Percentiles rank a stretch among this genome's conserved stretches.
phyloP scores from a whole-genome alignment of 768 basidiomycete species.

The Pleurotus pulmonarius region DNA sequence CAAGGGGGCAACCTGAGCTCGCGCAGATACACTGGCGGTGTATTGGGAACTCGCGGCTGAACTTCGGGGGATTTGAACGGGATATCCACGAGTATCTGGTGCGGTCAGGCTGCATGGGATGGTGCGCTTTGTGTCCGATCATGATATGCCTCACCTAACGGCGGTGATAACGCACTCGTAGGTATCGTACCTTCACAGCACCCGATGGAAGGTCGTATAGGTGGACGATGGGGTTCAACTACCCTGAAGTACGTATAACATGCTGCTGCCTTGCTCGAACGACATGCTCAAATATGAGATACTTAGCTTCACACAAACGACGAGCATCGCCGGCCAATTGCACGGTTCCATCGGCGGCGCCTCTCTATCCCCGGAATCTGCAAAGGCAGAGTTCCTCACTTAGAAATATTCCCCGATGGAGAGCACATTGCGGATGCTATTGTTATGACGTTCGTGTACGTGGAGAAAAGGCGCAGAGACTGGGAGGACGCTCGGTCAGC shows the following conservation, averaged over 20 bases:
- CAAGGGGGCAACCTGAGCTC: conserved; percentile 20
- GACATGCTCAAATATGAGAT: neutral
- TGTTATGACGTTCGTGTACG: conserved; percentile 25
- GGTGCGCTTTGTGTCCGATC: conserved; percentile 15
- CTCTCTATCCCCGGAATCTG: conserved; percentile 8
- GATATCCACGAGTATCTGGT: conserved; percentile 21
- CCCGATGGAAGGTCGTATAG: conserved; percentile 23
- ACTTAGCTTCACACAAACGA: conserved; percentile 3
- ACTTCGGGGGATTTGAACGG: conserved; percentile 21
- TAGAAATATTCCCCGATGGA: conserved; percentile 20
- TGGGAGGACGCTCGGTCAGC: neutral
- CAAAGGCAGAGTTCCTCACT: conserved; percentile 10
- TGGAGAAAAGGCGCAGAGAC: conserved; percentile 22
- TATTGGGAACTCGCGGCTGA: conserved; percentile 24
- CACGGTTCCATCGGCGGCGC: conserved; percentile 1
- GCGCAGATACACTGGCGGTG: conserved; percentile 31
- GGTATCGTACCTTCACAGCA: conserved; percentile 18
- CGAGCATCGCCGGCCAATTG: neutral
- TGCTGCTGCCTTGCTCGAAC: neutral
- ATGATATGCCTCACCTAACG: too few relatives aligned
- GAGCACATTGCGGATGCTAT: conserved; percentile 23
- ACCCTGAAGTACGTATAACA: neutral
- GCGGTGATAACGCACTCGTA: neutral
- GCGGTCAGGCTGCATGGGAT: conserved; percentile 16
- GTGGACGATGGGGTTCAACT: conserved; percentile 14